A percentile compares a stretch with the other conserved stretches of the same genome.
These are phyloP conservation scores for Cytospora piceae DNA, from an alignment of 2,329 filamentous ascomycete species.

Conservation along the genomic window DNA sequence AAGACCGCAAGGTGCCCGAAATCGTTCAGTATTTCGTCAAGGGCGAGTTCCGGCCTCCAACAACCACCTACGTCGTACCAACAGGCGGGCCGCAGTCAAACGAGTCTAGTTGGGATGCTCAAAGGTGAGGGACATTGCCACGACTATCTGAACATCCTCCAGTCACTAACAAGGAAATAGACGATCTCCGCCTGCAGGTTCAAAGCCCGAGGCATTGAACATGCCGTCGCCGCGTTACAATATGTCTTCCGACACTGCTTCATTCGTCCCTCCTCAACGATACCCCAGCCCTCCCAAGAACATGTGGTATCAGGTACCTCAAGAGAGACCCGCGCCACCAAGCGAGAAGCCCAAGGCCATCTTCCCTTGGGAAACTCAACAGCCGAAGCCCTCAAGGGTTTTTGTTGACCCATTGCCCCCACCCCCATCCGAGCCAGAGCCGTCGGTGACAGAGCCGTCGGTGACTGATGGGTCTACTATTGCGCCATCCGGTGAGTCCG, in stretches of 20 bases:
- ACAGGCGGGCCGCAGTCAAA: slow-evolving; percentile 42
- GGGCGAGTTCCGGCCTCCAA: slow-evolving; percentile 53
- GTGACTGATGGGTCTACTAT: slow-evolving; percentile 37
- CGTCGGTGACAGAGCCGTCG: slow-evolving; percentile 37
- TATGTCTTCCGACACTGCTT: slow-evolving; percentile 76
- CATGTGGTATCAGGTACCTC: slow-evolving; percentile 87
- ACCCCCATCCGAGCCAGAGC: slow-evolving; percentile 35
- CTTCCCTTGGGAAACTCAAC: slow-evolving; percentile 87
- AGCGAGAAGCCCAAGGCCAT: slow-evolving; percentile 66
- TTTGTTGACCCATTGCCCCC: slow-evolving; percentile 59
- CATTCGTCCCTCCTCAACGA: slow-evolving; percentile 75
- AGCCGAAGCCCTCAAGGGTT: slow-evolving; percentile 64
- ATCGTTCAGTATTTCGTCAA: slow-evolving; percentile 58
- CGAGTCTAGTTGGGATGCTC: slow-evolving; percentile 55
- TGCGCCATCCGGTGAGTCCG: slow-evolving; percentile 35
- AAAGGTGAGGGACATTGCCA: slow-evolving; percentile 46
- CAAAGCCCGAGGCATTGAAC: slow-evolving; percentile 82
- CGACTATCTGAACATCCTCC: not conserved
- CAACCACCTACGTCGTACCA: slow-evolving; percentile 36
- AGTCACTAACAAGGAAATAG: slow-evolving; percentile 45
- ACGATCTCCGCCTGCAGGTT: slow-evolving; percentile 65
- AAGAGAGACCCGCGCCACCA: slow-evolving; percentile 57
- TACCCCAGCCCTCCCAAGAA: slow-evolving; percentile 84
- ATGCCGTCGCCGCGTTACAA: slow-evolving; percentile 79
- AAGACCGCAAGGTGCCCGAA: slow-evolving; percentile 35